phyloP scores from a whole-genome alignment of 352 stramenopile species.

The Chrysophaeum taylorii region DNA sequence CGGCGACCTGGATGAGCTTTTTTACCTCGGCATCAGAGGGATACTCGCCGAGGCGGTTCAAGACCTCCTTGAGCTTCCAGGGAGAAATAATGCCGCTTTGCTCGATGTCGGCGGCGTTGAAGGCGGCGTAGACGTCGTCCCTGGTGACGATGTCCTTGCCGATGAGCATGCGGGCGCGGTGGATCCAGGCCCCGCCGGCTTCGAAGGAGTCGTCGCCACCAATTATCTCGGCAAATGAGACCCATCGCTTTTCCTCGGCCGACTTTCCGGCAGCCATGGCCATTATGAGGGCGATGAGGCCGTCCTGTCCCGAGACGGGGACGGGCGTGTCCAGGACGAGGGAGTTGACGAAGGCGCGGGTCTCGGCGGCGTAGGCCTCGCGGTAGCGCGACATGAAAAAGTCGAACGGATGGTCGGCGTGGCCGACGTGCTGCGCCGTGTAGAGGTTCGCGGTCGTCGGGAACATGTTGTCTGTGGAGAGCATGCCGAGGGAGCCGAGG shows the following conservation, averaged over 20 bases:
- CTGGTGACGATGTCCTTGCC: too few relatives aligned
- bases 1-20: too few relatives aligned
- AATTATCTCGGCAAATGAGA: conserved; percentile 53
- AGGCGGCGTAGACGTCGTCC: too few relatives aligned
- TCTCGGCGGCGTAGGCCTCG: conserved; percentile 72
- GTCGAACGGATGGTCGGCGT: conserved; percentile 79
- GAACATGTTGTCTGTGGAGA: conserved; percentile 81
- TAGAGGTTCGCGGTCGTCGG: conserved; percentile 69
- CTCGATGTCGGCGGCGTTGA: too few relatives aligned
- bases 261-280: conserved; percentile 56
- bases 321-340: conserved; percentile 56
- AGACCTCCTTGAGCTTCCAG: too few relatives aligned
- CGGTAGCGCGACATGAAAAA: conserved; percentile 88
- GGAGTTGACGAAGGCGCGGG: conserved; percentile 57
- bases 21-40: too few relatives aligned
- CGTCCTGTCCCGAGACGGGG: conserved; percentile 59
- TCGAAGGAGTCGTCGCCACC: conserved; percentile 40
- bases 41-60: too few relatives aligned
- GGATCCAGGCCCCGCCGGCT: too few relatives aligned
- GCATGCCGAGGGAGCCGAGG: conserved; percentile 75
- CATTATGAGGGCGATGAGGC: conserved; percentile 65
- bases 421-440: conserved; percentile 55
- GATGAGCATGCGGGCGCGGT: too few relatives aligned
- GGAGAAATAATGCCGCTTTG: too few relatives aligned
- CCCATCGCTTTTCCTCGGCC: conserved; percentile 48